These are phyloP conservation scores for Pseudohyphozyma bogoriensis DNA, from an alignment of 768 basidiomycete species.

Conservation along the genomic window DNA sequence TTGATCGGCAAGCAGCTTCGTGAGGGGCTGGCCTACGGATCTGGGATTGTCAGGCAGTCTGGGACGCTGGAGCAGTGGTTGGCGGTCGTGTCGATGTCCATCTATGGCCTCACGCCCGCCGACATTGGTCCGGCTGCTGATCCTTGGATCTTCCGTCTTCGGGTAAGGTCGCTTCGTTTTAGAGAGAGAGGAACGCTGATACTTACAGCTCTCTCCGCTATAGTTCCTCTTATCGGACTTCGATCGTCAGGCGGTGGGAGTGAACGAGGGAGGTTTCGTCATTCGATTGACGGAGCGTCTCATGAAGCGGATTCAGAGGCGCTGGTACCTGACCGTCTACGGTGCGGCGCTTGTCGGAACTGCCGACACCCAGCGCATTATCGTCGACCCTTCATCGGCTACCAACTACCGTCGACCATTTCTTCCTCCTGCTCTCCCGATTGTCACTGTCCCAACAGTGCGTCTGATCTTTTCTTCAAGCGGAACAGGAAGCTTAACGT, in stretches of 20 bases:
- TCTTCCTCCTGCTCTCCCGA: conserved; percentile 24
- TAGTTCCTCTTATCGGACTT: conserved; percentile 30
- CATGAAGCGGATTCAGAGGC: conserved; percentile 42
- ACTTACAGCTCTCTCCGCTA: too few relatives aligned
- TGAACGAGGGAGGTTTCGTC: conserved; percentile 44
- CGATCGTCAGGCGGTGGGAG: conserved; percentile 24
- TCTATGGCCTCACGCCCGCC: conserved; percentile 8
- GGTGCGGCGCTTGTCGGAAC: background rate
- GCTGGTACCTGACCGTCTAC: conserved; percentile 40
- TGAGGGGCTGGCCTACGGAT: conserved; percentile 32
- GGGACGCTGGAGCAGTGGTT: conserved; percentile 41
- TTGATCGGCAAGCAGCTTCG: conserved; percentile 24
- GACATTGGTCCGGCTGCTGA: background rate
- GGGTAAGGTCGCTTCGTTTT: too few relatives aligned
- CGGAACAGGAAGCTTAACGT: conserved; percentile 27
- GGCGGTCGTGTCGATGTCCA: conserved; percentile 32
- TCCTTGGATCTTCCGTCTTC: background rate
- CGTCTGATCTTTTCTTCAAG: conserved; percentile 34
- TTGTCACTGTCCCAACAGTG: conserved; percentile 13
- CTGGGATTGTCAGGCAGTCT: conserved; percentile 34
- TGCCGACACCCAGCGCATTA: background rate
- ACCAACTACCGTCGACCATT: conserved; percentile 6
- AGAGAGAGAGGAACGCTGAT: too few relatives aligned
- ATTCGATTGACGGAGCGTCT: conserved; percentile 45
- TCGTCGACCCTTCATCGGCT: background rate